Percentiles rank a stretch among this genome's conserved stretches.
phyloP scores from a whole-genome alignment of 176 grass and related monocot species.

The Triticum turgidum region DNA sequence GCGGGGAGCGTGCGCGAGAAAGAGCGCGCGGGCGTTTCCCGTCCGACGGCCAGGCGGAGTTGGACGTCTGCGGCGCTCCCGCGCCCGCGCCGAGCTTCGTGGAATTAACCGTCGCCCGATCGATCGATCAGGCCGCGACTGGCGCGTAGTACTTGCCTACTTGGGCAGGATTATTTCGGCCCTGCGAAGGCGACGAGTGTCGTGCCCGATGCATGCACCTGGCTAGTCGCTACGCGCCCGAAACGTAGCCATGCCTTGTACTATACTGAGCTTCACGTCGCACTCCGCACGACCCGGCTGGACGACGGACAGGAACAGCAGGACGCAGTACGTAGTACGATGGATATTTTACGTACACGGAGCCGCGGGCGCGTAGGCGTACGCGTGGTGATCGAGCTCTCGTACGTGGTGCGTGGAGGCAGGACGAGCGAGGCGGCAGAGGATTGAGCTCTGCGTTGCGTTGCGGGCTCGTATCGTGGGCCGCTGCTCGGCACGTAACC shows the following conservation, averaged over 20 bases:
- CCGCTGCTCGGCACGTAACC: constrained; percentile 28
- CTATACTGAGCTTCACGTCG: not conserved
- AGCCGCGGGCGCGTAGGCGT: not conserved
- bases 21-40: too few species aligned
- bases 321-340: not conserved
- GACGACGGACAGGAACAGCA: not conserved
- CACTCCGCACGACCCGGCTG: not conserved
- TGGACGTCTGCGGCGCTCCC: constrained; percentile 20
- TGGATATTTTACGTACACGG: too few species aligned
- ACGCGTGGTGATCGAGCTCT: not conserved
- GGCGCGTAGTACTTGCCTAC: too few species aligned
- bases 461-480: constrained; percentile 26
- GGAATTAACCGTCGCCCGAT: too few species aligned
- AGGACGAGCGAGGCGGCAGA: not conserved
- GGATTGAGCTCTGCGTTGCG: not conserved
- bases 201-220: not conserved
- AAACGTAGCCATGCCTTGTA: not conserved
- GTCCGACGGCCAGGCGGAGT: not conserved
- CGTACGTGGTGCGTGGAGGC: not conserved
- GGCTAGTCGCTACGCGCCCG: not conserved
- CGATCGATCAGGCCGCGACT: too few species aligned
- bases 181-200: not conserved
- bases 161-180: not conserved
- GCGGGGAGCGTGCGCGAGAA: not conserved
- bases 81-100: not conserved